Base-by-base conservation (phyloP, 2,329 filamentous ascomycete species). In the Penicillium concentricum region DNA sequence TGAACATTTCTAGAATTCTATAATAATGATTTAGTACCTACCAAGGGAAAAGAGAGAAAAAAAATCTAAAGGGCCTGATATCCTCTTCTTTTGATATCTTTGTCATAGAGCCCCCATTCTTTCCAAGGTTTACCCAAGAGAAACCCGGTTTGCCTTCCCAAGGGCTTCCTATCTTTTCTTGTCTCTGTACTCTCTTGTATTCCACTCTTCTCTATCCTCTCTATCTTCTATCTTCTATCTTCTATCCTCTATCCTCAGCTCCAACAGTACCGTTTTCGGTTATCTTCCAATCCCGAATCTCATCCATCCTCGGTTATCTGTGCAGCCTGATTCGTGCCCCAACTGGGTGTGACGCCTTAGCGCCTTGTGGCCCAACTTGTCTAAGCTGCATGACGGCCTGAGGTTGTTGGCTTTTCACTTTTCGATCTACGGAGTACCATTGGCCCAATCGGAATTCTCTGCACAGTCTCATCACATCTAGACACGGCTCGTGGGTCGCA, bases 311-410 rank as follows among this genome's bases (percentile, higher is more conserved):
- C 42, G 32, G 32, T 42, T 49, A 54, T 49, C 55, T 46, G 32
- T 37, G 54, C 50, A 34, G 57, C 39, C 51, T 63, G 61, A 66
- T 63, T 62, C 58, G 58, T 57, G 54, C 38, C 48, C 30, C 30
- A 30, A 10, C 42, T 57, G 55, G 48, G 62, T 57, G 53, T 49
- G 53, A 44, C 56, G 58, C 60, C 46, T 61, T 68, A 65, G 68
- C 65, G 67, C 61, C 62, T 65, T 64, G 63, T 60, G 61, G 65
- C 67, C 67, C 66, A 67, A 64, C 63, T 54, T 47, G 60, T 53
- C 45, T 52, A 51, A 46, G 44, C 56, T 66, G 60, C 63, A 63
- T 61, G 56, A 61, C 62, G 57, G 60, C 65, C 65, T 62, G 62
- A 63, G 62, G 55, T 55, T 58, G 46, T 56, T 58, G 56, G 53